Percentiles rank a stretch among this genome's conserved stretches.
These are phyloP conservation scores for Rhytidiadelphus loreus DNA, from an alignment of 225 moss, liverwort and hornwort species.

Conservation along the genomic window DNA sequence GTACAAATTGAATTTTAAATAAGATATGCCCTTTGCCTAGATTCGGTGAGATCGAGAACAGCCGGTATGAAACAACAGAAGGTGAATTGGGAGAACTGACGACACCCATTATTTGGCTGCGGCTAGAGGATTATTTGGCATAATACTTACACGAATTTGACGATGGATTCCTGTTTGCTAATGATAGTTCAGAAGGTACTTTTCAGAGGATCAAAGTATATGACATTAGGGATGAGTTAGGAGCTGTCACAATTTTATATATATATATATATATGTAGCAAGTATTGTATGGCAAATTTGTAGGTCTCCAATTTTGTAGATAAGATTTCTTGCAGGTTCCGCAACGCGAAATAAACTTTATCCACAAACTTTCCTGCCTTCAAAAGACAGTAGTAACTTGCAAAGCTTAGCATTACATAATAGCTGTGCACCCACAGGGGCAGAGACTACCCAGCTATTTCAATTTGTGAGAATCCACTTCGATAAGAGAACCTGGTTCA, in stretches of 20 bases:
- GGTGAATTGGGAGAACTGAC: not conserved
- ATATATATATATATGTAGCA: not conserved
- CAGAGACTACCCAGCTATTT: not conserved
- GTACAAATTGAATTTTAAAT: not conserved
- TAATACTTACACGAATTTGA: not conserved
- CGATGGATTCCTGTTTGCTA: not conserved
- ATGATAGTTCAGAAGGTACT: not conserved
- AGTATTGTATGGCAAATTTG: not conserved
- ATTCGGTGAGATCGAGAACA: not conserved
- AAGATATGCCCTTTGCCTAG: not conserved
- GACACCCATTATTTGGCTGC: not conserved
- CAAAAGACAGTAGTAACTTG: not conserved
- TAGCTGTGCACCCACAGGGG: not conserved
- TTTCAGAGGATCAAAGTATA: not conserved
- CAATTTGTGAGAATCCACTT: not conserved
- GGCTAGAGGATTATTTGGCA: not conserved
- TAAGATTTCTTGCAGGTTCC: not conserved
- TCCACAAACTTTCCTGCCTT: not conserved
- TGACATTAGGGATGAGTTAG: not conserved
- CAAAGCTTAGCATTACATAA: not conserved
- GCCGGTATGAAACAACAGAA: not conserved
- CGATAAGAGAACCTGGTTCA: not conserved
- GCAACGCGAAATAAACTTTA: not conserved
- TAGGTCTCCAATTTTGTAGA: not conserved
- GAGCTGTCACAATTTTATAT: not conserved